These are phyloP conservation scores for Penicillium samsonianum DNA, from an alignment of 495 filamentous ascomycete genomes.

Conservation along the genomic window DNA sequence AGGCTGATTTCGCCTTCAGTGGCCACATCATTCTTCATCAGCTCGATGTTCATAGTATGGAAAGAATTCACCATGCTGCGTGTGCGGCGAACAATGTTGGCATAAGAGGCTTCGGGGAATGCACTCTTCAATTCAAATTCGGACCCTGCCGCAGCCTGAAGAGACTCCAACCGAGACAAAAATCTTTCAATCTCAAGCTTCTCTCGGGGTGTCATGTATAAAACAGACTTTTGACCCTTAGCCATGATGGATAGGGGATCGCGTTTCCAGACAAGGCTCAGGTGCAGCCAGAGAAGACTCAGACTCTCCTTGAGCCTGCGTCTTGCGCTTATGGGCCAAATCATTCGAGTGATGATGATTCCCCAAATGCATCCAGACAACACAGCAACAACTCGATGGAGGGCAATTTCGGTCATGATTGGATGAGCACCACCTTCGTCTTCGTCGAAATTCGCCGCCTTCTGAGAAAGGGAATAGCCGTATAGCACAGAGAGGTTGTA, in stretches of 20 bases:
- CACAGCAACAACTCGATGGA: slow-evolving; percentile 90
- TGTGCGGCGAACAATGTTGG: slow-evolving; percentile 73
- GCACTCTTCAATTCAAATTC: slow-evolving; percentile 86
- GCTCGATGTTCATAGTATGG: slow-evolving; percentile 92
- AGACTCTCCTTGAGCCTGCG: slow-evolving; percentile 83
- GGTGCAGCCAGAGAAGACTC: slow-evolving; percentile 82
- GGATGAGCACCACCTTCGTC: slow-evolving; percentile 86
- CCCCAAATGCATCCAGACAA: slow-evolving; percentile 89
- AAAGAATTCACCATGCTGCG: slow-evolving; percentile 86
- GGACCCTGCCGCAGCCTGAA: slow-evolving; percentile 69
- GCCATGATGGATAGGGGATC: slow-evolving; percentile 81
- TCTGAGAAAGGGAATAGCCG: slow-evolving; percentile 82
- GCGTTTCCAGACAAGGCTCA: slow-evolving; percentile 96
- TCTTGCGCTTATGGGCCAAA: slow-evolving; percentile 92
- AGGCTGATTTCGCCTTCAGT: slow-evolving; percentile 79
- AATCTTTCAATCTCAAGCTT: slow-evolving; percentile 67
- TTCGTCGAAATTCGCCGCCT: slow-evolving; percentile 65
- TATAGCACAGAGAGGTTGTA: slow-evolving; percentile 98
- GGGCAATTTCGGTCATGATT: slow-evolving; percentile 80
- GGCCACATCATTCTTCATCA: slow-evolving; percentile 74
- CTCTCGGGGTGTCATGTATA: slow-evolving; percentile 82
- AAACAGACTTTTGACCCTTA: slow-evolving; percentile 45
- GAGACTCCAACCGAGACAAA: slow-evolving; percentile 65
- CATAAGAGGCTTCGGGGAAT: slow-evolving; percentile 70
- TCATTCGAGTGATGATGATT: slow-evolving; percentile 79